These are phyloP conservation scores for Monascus ruber DNA, from an alignment of 2,329 filamentous ascomycete genomes.

Conservation along the genomic window DNA sequence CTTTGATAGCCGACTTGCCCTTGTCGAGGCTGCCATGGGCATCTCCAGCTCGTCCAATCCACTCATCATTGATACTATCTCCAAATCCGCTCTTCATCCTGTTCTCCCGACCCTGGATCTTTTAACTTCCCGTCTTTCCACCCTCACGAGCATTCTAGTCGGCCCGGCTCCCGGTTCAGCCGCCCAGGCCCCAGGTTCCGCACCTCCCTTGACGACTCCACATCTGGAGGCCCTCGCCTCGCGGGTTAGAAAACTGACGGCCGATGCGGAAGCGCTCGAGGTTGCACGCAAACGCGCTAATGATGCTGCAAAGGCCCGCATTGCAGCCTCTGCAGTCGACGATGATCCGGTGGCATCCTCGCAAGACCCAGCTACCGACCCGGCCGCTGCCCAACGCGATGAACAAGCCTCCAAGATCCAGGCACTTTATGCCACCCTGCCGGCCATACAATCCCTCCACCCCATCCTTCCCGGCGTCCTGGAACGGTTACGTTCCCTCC, in stretches of 20 bases:
- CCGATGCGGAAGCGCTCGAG: slow-evolving; percentile 34
- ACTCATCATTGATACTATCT: slow-evolving; percentile 33
- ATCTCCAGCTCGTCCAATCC: slow-evolving; percentile 59
- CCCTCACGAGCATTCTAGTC: slow-evolving; percentile 46
- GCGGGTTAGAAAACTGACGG: slow-evolving; percentile 33
- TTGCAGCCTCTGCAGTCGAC: slow-evolving; percentile 19
- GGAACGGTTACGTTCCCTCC: slow-evolving; percentile 71
- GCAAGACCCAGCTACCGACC: slow-evolving; percentile 4
- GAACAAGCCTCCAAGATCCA: slow-evolving; percentile 83
- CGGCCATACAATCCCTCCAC: slow-evolving; percentile 75
- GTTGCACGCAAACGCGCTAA: slow-evolving; percentile 32
- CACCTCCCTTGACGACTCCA: slow-evolving; percentile 24
- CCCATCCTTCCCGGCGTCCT: slow-evolving; percentile 77
- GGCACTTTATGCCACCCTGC: slow-evolving; percentile 75
- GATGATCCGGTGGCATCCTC: neutral
- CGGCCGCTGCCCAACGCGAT: slow-evolving; percentile 31
- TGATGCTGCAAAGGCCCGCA: slow-evolving; percentile 31
- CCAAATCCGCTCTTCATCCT: slow-evolving; percentile 44
- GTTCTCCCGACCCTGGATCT: slow-evolving; percentile 72
- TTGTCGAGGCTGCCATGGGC: slow-evolving; percentile 72
- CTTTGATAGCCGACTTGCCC: slow-evolving; percentile 69
- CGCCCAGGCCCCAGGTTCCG: slow-evolving; percentile 9
- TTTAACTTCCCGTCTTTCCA: slow-evolving; percentile 68
- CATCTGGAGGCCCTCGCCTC: slow-evolving; percentile 34
- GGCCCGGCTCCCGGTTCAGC: slow-evolving; percentile 22